These are phyloP conservation scores for Colletotrichum cordylinicola DNA, from an alignment of 2,329 filamentous ascomycete genomes.

Conservation along the genomic window DNA sequence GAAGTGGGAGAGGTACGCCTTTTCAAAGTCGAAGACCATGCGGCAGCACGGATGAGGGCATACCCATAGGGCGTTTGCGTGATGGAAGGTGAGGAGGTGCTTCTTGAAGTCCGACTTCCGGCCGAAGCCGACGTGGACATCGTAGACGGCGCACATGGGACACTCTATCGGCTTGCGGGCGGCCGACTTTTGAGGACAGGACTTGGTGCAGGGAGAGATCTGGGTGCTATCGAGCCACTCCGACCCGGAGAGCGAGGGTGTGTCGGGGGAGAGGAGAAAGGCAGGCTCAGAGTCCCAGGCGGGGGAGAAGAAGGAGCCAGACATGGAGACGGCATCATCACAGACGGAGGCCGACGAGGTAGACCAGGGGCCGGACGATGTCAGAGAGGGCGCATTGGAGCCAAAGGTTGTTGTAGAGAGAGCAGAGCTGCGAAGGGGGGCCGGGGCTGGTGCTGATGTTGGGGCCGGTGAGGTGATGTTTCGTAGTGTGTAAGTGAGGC, in stretches of 20 bases:
- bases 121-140: constrained; percentile 50
- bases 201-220: constrained; percentile 41
- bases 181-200: neutral
- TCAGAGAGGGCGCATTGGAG: constrained; percentile 45
- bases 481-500: neutral
- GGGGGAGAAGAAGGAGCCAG: constrained; percentile 32
- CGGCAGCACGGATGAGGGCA: constrained; percentile 47
- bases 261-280: constrained; percentile 44
- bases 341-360: constrained; percentile 45
- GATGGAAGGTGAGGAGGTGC: constrained; percentile 54
- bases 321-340: constrained; percentile 43
- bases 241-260: constrained; percentile 3
- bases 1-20: constrained; percentile 49
- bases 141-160: constrained; percentile 51
- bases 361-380: constrained; percentile 36
- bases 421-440: constrained; percentile 32
- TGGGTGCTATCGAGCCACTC: constrained; percentile 8
- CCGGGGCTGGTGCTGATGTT: neutral
- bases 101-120: constrained; percentile 55
- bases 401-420: constrained; percentile 47
- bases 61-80: constrained; percentile 46
- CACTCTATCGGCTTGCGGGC: constrained; percentile 36
- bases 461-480: neutral
- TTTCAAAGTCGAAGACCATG: constrained; percentile 50
- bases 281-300: constrained; percentile 31